Conservation (phyloP, 352 stramenopile species). For the Plasmopara viticola region DNA sequence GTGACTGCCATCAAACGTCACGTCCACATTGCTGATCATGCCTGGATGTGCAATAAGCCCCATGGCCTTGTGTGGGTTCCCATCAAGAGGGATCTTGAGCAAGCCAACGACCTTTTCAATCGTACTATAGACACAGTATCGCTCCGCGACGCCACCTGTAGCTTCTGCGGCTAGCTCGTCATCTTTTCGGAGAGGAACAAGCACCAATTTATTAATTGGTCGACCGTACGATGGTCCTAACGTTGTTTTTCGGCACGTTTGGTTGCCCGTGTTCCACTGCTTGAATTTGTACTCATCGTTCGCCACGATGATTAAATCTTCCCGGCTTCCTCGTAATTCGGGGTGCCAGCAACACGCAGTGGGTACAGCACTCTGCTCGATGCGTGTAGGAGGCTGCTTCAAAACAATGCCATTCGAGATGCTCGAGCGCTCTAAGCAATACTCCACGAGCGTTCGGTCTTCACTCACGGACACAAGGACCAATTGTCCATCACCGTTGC, state of each 20-base stretch:
- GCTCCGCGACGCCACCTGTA: constrained; percentile 27
- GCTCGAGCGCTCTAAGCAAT: constrained; percentile 77
- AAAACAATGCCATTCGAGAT: constrained; percentile 85
- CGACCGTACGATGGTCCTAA: constrained; percentile 87
- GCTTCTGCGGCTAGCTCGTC: constrained; percentile 12
- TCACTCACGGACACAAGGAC: constrained; percentile 83
- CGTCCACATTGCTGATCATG: constrained; percentile 80
- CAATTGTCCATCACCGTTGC: constrained; percentile 57
- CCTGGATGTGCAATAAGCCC: constrained; percentile 89
- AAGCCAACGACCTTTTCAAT: constrained; percentile 81
- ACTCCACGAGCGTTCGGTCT: constrained; percentile 86
- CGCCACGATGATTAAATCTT: constrained; percentile 86
- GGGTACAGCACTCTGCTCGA: constrained; percentile 83
- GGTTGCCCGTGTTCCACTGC: constrained; percentile 88
- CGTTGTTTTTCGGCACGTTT: constrained; percentile 86
- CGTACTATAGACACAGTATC: constrained; percentile 80
- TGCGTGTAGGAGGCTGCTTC: constrained; percentile 46
- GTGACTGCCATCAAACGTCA: constrained; percentile 80
- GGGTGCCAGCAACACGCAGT: constrained; percentile 90
- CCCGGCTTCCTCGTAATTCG: constrained; percentile 60
- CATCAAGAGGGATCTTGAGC: constrained; percentile 87
- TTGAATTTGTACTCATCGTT: constrained; percentile 94
- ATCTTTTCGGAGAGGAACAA: constrained; percentile 43
- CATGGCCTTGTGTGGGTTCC: constrained; percentile 89
- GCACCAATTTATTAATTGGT: constrained; percentile 76